Base-by-base conservation (phyloP, 2,329 filamentous ascomycete genomes). In the Chaetomium sp. region DNA sequence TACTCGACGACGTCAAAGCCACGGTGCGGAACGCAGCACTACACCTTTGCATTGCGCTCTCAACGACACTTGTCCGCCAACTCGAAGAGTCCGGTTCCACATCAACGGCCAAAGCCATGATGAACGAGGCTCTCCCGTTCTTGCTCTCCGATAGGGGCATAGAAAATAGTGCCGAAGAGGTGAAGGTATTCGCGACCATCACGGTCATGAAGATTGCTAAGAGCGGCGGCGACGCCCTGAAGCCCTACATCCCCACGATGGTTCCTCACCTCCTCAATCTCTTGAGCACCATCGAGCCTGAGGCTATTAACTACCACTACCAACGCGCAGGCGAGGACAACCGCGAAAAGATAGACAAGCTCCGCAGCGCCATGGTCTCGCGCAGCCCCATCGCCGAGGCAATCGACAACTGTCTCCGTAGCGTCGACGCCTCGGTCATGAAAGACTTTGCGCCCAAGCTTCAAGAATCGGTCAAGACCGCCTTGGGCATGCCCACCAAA, bases 1-100 rank as follows among this genome's bases (percentile, higher is more conserved):
- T 99, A 0, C 82, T 98, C 6, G 95, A 99, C 75, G 95, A 99
- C 75, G 96, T 98, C 76, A 99, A 99, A 75, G 90, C 90, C 8
- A 93, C 90, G 1, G 95, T 99, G 4, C 86, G 95, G 59, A 83
- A 85, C 42, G 90, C 93, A 1, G 95, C 95, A 1, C 83, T 93
- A 54, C 88, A 88, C 65, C 83, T 99, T 4, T 96, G 93, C 72
- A 89, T 93, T 75, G 87, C 88, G 0, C 82, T 99, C 42, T 96
- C 93, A 0, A 93, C 91, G 60, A 90, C 91, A 19, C 84, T 98
- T 16, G 92, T 96, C 3, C 88, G 93, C 31, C 91, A 93, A 65
- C 84, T 97, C 1, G 92, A 97, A 75, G 88, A 92, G 53, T 90
- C 91, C 45, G 88, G 89, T 61, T 83, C 85, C 31, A 83, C 87